Evolutionary conservation across 345 rosid genomes (phyloP), one percentile per base, ranked within the genome.

Genomic region (Sapria himalayana): DNA sequence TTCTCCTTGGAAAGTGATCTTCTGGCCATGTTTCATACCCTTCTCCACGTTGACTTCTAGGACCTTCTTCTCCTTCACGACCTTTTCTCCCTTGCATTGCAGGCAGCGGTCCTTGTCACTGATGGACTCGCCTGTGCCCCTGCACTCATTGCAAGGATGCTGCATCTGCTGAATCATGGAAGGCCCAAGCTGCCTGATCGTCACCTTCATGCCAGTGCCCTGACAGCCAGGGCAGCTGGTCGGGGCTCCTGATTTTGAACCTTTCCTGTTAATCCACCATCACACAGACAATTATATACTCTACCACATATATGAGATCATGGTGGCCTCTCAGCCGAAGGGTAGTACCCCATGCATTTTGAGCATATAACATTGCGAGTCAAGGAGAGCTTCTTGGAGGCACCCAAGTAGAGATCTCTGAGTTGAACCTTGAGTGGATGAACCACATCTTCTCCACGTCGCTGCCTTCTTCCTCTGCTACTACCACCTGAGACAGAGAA

Each of bases 121-220:
- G 27, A 81, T 81, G 10, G 67, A 57, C 58, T 78, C 94, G 3
- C 97, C 97, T 11, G 94, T 78, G 3, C 94, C 97, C 52, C 72
- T 81, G 37, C 97, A 86, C 14, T 78, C 97, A 56, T 69, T 70
- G 62, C 96, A 85, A 33, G 76, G 61, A 19, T 78, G 93, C 41
- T 85, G 96, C 92, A 78, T 68, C 66, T 86, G 92, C 59, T 86
- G 97, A 52, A 86, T 73, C 97, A 86, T 81, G 13, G 77, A 70
- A 15, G 94, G 97, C 13, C 97, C 89, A 3, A 86, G 58, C 0
- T 78, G 97, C 65, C 92, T 71, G 24, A 73, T 73, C 0, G 97
- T 57, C n/a, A 78, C 81, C 62, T 86, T 86, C 94, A 76, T 72
- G 35, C 97, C 92, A 12, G 79, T 42, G 2, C 97, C 97, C 42